These are phyloP conservation scores for Asterophora parasitica DNA, from an alignment of 768 basidiomycete genomes.

Conservation along the genomic window DNA sequence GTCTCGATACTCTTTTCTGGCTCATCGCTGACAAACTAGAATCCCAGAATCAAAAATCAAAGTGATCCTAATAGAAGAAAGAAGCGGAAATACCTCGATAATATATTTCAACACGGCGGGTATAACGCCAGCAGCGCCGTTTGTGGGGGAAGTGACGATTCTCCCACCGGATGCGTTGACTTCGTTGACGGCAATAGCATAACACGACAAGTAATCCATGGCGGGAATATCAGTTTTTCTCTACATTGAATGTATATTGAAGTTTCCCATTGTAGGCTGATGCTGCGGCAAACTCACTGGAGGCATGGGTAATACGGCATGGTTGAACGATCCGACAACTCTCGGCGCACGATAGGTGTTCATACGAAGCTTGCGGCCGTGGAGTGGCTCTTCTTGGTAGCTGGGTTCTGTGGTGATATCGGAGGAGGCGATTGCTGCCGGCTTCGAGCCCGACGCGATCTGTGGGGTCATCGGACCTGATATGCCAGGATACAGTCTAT, in stretches of 20 bases:
- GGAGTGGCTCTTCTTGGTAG: constrained; percentile 1
- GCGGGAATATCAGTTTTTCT: constrained; percentile 86
- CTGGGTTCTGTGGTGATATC: constrained; percentile 13
- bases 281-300: constrained; percentile 47
- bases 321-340: constrained; percentile 76
- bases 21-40: constrained; percentile 84
- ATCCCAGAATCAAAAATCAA: constrained; percentile 1
- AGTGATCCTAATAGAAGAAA: not conserved
- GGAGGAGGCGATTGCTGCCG: constrained; percentile 19
- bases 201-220: constrained; percentile 89
- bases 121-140: constrained; percentile 92
- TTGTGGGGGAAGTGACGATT: constrained; percentile 93
- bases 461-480: constrained; percentile 27
- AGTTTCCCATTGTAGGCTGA: not conserved
- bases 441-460: constrained; percentile 25
- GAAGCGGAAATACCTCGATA: constrained; percentile 47
- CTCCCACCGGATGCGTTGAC: constrained; percentile 91
- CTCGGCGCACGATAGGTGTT: constrained; percentile 27
- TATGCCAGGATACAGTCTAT: constrained; percentile 47
- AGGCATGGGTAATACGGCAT: constrained; percentile 75
- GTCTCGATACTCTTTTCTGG: constrained; percentile 84
- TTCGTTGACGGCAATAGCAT: constrained; percentile 94
- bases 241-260: constrained; percentile 28
- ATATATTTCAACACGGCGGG: constrained; percentile 91
- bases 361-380: constrained; percentile 7